Conservation (phyloP, 768 basidiomycete genomes). For the Trametes maxima region DNA sequence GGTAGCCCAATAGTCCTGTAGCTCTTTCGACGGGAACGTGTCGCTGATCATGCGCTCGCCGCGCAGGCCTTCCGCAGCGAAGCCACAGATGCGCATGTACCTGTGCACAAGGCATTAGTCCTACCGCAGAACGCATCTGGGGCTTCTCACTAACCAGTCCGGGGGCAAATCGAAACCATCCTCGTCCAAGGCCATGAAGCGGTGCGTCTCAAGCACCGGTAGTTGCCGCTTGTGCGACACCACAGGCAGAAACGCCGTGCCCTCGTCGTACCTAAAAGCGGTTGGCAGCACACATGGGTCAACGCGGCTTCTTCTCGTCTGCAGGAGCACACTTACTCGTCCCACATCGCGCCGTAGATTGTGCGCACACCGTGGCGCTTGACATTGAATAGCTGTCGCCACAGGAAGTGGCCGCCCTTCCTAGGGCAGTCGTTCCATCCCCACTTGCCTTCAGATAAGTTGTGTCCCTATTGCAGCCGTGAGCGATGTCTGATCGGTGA, state of each 20-base stretch:
- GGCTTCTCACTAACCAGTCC: constrained; percentile 63
- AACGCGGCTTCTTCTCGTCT: neutral
- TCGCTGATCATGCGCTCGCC: constrained; percentile 64
- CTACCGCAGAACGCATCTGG: neutral
- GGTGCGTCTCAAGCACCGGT: constrained; percentile 58
- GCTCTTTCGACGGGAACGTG: constrained; percentile 67
- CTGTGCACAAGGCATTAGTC: constrained; percentile 33
- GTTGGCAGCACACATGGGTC: neutral
- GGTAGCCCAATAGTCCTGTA: constrained; percentile 74
- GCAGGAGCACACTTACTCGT: constrained; percentile 53
- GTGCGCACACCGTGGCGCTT: constrained; percentile 59
- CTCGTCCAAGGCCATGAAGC: constrained; percentile 73
- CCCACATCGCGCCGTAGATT: constrained; percentile 89
- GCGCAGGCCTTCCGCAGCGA: constrained; percentile 68
- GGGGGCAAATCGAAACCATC: constrained; percentile 77
- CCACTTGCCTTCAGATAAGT: constrained; percentile 73
- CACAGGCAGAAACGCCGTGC: constrained; percentile 79
- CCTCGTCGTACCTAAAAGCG: constrained; percentile 73
- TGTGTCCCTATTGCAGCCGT: constrained; percentile 54
- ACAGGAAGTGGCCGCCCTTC: constrained; percentile 75
- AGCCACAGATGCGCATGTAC: constrained; percentile 80
- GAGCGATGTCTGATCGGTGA: neutral
- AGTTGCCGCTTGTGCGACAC: constrained; percentile 58
- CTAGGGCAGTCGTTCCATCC: constrained; percentile 71
- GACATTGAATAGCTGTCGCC: constrained; percentile 76